Evolutionary conservation across 306 rosid genomes (phyloP), one percentile per base, ranked within the genome.

Genomic region (Chamaecrista fasciculata): DNA sequence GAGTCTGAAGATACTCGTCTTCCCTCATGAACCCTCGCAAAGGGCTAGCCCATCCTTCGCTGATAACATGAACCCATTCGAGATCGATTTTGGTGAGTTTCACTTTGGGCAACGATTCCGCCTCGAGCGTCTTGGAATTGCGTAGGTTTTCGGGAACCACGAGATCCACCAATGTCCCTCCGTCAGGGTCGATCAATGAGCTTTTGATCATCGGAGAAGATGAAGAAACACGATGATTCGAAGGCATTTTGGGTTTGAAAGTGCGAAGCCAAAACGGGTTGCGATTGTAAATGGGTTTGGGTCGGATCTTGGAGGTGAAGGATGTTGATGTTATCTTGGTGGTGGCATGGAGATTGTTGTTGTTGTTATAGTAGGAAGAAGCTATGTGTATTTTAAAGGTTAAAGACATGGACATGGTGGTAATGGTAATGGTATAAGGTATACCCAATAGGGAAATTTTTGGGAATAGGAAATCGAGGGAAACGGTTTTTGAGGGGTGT

Each of bases 31-130:
- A 95, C 77, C 99, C 99, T 64, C 67, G 78, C 62, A 95, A 80
- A 1, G 99, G 99, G 77, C 92, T 91, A 2, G 99, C 89, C 97
- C 99, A 95, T 12, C 99, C 97, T 74, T 95, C 97, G 61, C 95
- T 62, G 59, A 95, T 69, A 48, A 95, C 97, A 25, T 91, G 99
- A 36, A 86, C 92, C 99, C 99, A 95, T 76, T 95, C 99, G 18
- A 85, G 56, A 79, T 95, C 99, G 75, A 95, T 82, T 76, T 79
- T 83, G 2, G 89, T 81, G 29, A 95, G 78, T 29, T 60, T 40
- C 67, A 83, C 85, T 70, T 73, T 84, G 0, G 96, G 97, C 70
- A 95, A 64, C 6, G 86, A 64, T 78, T 81, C 86, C 0, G 85
- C 96, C 83, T 86, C 89, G 10, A 46, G 3, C 0, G 15, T n/a